Percentiles rank a stretch among this genome's conserved stretches.
phyloP scores from a whole-genome alignment of 2,329 filamentous ascomycete genomes.

The Colletotrichum karsti region DNA sequence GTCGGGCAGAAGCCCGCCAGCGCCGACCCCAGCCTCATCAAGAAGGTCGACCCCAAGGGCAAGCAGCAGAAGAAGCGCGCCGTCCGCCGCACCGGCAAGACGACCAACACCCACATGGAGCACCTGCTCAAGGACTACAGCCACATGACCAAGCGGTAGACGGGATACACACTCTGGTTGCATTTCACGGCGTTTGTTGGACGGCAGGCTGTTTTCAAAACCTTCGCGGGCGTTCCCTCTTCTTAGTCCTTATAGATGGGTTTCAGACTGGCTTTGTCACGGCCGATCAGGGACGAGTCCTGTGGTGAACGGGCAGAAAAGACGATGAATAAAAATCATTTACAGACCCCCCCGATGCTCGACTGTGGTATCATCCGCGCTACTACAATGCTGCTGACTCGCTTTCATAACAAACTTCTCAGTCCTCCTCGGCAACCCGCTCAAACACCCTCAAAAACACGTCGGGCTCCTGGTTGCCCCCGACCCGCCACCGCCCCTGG shows the following conservation, averaged over 20 bases:
- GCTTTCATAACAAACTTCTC: not conserved
- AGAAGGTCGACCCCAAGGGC: slow-evolving; percentile 64
- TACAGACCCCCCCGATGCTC: not conserved
- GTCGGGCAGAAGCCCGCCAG: slow-evolving; percentile 87
- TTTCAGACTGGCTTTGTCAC: not conserved
- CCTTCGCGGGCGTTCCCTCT: no score
- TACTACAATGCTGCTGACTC: not conserved
- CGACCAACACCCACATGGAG: slow-evolving; percentile 88
- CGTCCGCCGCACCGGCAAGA: slow-evolving; percentile 76
- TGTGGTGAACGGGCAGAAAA: not conserved
- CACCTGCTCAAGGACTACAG: slow-evolving; percentile 80
- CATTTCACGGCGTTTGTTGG: slow-evolving; percentile 18
- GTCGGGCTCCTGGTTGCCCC: slow-evolving; percentile 74
- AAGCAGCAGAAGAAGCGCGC: slow-evolving; percentile 79
- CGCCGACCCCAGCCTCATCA: slow-evolving; percentile 72
- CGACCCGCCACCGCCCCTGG: slow-evolving; percentile 72
- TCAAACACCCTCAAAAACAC: slow-evolving; percentile 75
- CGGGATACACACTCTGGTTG: not conserved
- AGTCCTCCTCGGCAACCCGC: slow-evolving; percentile 47
- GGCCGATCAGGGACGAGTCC: not conserved
- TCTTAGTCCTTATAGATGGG: slow-evolving; percentile 9
- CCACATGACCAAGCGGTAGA: slow-evolving; percentile 49
- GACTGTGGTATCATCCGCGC: not conserved
- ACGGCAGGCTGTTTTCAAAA: not conserved
- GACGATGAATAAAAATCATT: not conserved